Evolutionary conservation across 1,284 basidiomycete species (phyloP), one percentile per base, ranked within the genome.

Genomic region (Rhodotorula sp.): DNA sequence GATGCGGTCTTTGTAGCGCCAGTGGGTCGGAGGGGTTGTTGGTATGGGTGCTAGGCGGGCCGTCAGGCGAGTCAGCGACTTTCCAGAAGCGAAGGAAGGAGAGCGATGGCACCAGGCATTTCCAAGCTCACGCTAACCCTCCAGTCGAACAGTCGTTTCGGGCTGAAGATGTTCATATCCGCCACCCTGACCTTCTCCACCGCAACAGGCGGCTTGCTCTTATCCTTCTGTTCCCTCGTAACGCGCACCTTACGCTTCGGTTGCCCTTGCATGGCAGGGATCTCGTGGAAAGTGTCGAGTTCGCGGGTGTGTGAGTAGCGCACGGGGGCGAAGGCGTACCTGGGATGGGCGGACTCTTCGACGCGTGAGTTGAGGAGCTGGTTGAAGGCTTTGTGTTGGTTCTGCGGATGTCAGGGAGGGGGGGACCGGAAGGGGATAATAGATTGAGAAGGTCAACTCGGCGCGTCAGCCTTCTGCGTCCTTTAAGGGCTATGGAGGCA

Each of bases 121-220:
- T 99, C 95, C 30, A 90, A 80, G 79, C 87, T 97, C 31, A 97
- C 90, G 76, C 90, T 94, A 28, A 99, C 85, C 62, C 96, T 84
- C 88, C 92, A 98, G 81, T 99, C 95, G 61, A 91, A 92, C 1
- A 83, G 79, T 53, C 88, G 83, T 77, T 90, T 89, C 5, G 95
- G 95, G 76, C 87, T 88, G 79, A 86, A 89, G 47, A 99, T 84
- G 79, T 98, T 92, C 77, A 99, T 81, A 80, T 95, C 88, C 16
- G 88, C 94, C 30, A 99, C 82, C 56, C 93, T 85, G 44, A 88
- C 83, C 81, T 99, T 99, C 72, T 85, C 85, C 77, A 92, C 85
- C 71, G 81, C 77, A 2, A 78, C 80, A 24, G 69, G 60, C 13
- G 73, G 76, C 54, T 76, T 75, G 26, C 85, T 86, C 74, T 87